phyloP scores from a whole-genome alignment of 495 filamentous ascomycete species.

The Penicillium cinerascens region DNA sequence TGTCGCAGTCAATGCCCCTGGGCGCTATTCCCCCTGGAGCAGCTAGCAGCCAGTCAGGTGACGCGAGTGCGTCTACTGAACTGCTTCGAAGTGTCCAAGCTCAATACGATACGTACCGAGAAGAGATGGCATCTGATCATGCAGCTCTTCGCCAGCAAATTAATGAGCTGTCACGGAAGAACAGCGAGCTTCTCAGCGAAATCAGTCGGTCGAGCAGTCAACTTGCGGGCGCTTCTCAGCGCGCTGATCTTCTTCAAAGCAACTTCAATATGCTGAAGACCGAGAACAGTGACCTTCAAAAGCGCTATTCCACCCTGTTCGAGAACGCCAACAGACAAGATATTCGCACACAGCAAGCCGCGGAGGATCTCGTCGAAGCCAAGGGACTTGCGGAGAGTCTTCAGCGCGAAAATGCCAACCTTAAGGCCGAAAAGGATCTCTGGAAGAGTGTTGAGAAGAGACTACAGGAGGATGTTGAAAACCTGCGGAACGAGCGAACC shows the following conservation, averaged over 20 bases:
- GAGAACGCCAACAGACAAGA: slow-evolving; percentile 88
- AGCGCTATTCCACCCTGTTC: slow-evolving; percentile 66
- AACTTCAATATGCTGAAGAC: slow-evolving; percentile 78
- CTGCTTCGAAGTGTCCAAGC: slow-evolving; percentile 79
- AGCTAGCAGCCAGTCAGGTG: slow-evolving; percentile 37
- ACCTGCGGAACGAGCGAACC: slow-evolving; percentile 73
- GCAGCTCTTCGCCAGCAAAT: slow-evolving; percentile 80
- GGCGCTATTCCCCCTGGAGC: slow-evolving; percentile 42
- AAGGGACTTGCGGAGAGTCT: slow-evolving; percentile 79
- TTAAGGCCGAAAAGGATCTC: slow-evolving; percentile 87
- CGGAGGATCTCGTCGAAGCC: slow-evolving; percentile 87
- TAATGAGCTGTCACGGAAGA: slow-evolving; percentile 75
- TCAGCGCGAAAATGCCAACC: slow-evolving; percentile 84
- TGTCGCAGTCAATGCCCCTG: slow-evolving; percentile 60
- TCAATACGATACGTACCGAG: slow-evolving; percentile 85
- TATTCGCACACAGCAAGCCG: slow-evolving; percentile 80
- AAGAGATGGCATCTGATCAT: slow-evolving; percentile 76
- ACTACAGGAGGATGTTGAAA: slow-evolving; percentile 79
- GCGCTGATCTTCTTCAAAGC: slow-evolving; percentile 84
- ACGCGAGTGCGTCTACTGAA: slow-evolving; percentile 59
- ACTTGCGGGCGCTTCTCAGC: slow-evolving; percentile 72
- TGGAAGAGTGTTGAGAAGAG: slow-evolving; percentile 90
- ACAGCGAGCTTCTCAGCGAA: slow-evolving; percentile 75
- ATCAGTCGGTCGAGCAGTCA: slow-evolving; percentile 74
- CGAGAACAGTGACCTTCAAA: slow-evolving; percentile 82